These are phyloP conservation scores for Suillus clintonianus DNA, from an alignment of 768 basidiomycete genomes.

Conservation along the genomic window DNA sequence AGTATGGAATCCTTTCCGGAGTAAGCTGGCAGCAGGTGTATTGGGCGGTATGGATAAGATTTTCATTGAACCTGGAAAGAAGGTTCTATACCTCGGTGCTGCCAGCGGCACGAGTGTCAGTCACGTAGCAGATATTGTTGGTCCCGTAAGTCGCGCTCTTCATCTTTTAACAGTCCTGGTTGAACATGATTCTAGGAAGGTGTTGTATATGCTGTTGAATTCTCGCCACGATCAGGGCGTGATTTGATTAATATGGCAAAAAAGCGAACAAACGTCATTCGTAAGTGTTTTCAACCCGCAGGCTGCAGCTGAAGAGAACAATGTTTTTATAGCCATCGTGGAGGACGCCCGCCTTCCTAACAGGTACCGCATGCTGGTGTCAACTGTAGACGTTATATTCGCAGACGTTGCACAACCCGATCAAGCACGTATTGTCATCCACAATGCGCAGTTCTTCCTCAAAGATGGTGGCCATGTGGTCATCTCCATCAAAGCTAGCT, in stretches of 20 bases:
- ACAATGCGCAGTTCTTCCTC: slow-evolving; percentile 94
- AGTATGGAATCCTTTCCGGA: slow-evolving; percentile 99
- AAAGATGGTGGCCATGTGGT: slow-evolving; percentile 91
- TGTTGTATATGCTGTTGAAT: slow-evolving; percentile 97
- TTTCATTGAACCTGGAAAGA: slow-evolving; percentile 89
- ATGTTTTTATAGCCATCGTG: slow-evolving; percentile 69
- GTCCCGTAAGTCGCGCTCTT: slow-evolving; percentile 63
- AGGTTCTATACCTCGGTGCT: slow-evolving; percentile 97
- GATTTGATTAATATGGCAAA: slow-evolving; percentile 99
- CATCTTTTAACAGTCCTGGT: slow-evolving; percentile 9
- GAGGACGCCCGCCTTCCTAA: slow-evolving; percentile 97
- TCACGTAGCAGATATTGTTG: slow-evolving; percentile 98
- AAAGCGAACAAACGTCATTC: slow-evolving; percentile 98
- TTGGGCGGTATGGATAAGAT: slow-evolving; percentile 94
- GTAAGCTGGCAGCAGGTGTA: slow-evolving; percentile 95
- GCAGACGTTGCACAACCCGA: slow-evolving; percentile 99
- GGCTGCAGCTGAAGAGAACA: slow-evolving; percentile 3
- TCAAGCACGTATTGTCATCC: slow-evolving; percentile 93
- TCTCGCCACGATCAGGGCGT: slow-evolving; percentile 94
- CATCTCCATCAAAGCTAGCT: slow-evolving; percentile 98
- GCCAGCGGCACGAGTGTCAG: slow-evolving; percentile 97
- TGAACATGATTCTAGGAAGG: slow-evolving; percentile 64
- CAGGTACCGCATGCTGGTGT: slow-evolving; percentile 96
- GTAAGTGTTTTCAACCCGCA: slow-evolving; percentile 47
- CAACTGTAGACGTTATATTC: slow-evolving; percentile 95